Conservation (phyloP, 495 filamentous ascomycete species). For the Friedmanniomyces simplex region DNA sequence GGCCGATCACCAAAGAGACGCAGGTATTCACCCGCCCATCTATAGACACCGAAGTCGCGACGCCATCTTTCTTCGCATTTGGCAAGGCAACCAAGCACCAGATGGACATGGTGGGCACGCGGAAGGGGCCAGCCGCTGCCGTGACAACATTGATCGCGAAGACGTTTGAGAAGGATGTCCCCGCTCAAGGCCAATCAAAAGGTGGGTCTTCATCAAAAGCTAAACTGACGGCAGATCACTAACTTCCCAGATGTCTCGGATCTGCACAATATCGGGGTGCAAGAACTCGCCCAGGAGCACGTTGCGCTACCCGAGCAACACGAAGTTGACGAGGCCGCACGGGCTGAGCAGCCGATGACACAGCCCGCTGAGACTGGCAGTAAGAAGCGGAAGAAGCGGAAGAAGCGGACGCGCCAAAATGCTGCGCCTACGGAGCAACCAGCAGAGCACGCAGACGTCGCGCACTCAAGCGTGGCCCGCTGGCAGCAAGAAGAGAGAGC, state of each 20-base stretch:
- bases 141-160: not conserved
- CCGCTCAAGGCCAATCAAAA: not conserved
- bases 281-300: not conserved
- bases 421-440: not conserved
- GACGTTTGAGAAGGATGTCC: too few relatives aligned
- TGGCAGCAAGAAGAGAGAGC: not conserved
- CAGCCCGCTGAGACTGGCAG: not conserved
- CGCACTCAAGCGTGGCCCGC: not conserved
- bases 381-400: conserved; percentile 8
- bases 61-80: not conserved
- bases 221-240: not conserved
- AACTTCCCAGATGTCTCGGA: not conserved
- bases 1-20: not conserved
- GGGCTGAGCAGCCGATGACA: not conserved
- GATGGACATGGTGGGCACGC: conserved; percentile 11
- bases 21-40: not conserved
- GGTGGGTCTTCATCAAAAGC: not conserved
- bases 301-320: not conserved
- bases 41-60: not conserved
- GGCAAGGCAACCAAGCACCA: not conserved
- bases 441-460: not conserved
- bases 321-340: not conserved
- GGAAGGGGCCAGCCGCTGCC: conserved; percentile 1
- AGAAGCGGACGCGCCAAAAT: not conserved
- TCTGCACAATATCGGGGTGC: not conserved